A percentile compares a stretch with the other conserved stretches of the same genome.
Evolutionary conservation across 257 asterid genomes (phyloP).

Genomic region (Solanum lycopersicoides): DNA sequence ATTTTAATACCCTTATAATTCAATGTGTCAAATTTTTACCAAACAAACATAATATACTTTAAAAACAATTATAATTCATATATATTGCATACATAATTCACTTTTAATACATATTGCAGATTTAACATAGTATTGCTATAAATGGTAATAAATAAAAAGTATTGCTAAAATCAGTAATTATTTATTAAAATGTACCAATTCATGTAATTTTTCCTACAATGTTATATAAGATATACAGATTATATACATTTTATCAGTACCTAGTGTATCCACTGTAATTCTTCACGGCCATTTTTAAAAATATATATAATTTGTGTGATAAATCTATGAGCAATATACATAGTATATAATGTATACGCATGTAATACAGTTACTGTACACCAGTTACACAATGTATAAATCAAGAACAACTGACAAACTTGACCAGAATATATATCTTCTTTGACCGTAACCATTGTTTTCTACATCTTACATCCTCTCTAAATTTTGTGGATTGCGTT

Average conservation of each 20-base stretch:
- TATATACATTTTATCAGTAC: neutral
- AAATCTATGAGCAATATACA: neutral
- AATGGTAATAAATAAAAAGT: too few relatives aligned
- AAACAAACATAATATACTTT: too few relatives aligned
- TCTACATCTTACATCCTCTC: neutral
- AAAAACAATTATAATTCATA: too few relatives aligned
- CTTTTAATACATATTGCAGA: too few relatives aligned
- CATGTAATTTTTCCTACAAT: too few relatives aligned
- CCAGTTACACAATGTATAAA: too few relatives aligned
- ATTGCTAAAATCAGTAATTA: too few relatives aligned
- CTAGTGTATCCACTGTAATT: neutral
- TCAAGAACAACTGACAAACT: neutral
- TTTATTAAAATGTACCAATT: too few relatives aligned
- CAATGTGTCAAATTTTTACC: too few relatives aligned
- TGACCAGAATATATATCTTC: neutral
- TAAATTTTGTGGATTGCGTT: neutral
- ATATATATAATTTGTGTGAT: neutral
- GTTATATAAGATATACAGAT: neutral
- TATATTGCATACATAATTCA: too few relatives aligned
- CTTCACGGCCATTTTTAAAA: neutral
- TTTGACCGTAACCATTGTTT: neutral
- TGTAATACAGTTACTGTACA: neutral
- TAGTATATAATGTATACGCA: neutral
- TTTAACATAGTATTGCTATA: too few relatives aligned
- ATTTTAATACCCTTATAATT: too few relatives aligned